phyloP scores from a whole-genome alignment of 306 rosid species.

The Lithocarpus polystachyus region DNA sequence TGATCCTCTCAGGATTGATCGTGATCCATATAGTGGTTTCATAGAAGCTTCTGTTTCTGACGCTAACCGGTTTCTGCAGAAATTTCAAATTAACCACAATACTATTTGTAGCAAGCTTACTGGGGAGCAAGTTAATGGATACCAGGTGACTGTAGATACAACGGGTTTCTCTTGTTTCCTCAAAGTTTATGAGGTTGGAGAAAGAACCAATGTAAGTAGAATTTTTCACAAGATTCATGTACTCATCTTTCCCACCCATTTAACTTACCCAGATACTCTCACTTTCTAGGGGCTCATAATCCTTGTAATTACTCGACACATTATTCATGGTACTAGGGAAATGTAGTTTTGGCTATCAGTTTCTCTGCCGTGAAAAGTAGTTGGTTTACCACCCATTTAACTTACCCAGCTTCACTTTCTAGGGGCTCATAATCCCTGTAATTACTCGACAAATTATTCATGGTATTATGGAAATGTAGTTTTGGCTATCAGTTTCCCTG shows the following conservation, averaged over 20 bases:
- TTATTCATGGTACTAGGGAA: not conserved
- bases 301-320: not conserved
- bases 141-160: conserved; percentile 42
- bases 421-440: not conserved
- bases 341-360: not conserved
- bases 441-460: not conserved
- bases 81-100: conserved; percentile 55
- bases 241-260: not conserved
- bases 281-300: not conserved
- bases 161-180: conserved; percentile 47
- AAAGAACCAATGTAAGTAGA: conserved; percentile 53
- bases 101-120: conserved; percentile 35
- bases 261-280: not conserved
- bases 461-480: not conserved
- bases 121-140: conserved; percentile 45
- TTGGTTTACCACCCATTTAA: not conserved
- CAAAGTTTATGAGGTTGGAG: conserved; percentile 74
- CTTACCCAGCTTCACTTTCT: not conserved
- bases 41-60: conserved; percentile 71
- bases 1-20: conserved; percentile 49
- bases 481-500: not conserved
- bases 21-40: conserved; percentile 54
- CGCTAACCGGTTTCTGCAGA: conserved; percentile 54
- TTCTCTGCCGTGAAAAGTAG: not conserved
- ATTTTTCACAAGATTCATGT: not conserved